Evolutionary conservation across 2,329 filamentous ascomycete genomes (phyloP).

Genomic region (Talaromyces rugulosus): DNA sequence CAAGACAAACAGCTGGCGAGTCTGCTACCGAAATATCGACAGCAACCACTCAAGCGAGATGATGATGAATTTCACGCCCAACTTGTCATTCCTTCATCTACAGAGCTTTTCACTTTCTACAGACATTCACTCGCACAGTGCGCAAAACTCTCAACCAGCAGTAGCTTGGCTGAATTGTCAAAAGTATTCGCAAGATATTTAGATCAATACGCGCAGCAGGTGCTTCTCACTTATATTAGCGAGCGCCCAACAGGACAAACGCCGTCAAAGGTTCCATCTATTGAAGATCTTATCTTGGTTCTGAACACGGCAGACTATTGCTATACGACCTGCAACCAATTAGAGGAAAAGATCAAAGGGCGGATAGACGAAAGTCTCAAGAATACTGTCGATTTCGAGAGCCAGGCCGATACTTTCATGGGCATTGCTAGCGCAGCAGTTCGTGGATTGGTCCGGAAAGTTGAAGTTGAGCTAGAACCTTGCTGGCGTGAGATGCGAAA

Average conservation of each 20-base stretch:
- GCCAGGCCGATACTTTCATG: slow-evolving; percentile 91
- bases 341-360: slow-evolving; percentile 91
- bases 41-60: slow-evolving; percentile 69
- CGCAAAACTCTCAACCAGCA: slow-evolving; percentile 90
- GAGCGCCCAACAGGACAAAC: slow-evolving; percentile 54
- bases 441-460: slow-evolving; percentile 74
- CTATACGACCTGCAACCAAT: slow-evolving; percentile 84
- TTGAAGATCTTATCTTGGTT: slow-evolving; percentile 79
- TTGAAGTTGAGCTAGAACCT: slow-evolving; percentile 76
- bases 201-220: slow-evolving; percentile 91
- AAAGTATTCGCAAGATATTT: slow-evolving; percentile 86
- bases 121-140: slow-evolving; percentile 89
- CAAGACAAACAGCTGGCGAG: slow-evolving; percentile 82
- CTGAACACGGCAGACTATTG: slow-evolving; percentile 98
- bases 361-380: slow-evolving; percentile 77
- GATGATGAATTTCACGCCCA: slow-evolving; percentile 93
- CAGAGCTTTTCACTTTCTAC: slow-evolving; percentile 96
- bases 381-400: slow-evolving; percentile 77
- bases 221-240: slow-evolving; percentile 69
- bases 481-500: slow-evolving; percentile 97
- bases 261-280: slow-evolving; percentile 45
- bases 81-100: slow-evolving; percentile 86
- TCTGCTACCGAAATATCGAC: slow-evolving; percentile 83
- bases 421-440: slow-evolving; percentile 88
- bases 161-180: slow-evolving; percentile 76